A percentile compares a stretch with the other conserved stretches of the same genome.
phyloP scores from a whole-genome alignment of 306 rosid species.

The Castanospermum australe region DNA sequence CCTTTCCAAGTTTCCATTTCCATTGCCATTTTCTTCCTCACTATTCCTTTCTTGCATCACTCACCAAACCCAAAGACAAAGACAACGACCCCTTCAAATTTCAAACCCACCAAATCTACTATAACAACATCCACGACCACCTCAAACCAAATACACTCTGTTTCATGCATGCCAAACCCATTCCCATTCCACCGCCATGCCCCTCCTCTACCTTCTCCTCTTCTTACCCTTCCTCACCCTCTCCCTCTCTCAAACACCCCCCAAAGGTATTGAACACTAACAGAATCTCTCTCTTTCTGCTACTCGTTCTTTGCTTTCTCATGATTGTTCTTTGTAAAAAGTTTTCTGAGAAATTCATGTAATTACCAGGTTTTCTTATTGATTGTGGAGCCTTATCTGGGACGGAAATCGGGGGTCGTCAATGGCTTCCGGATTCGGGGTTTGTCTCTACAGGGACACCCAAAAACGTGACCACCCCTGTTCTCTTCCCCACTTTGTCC shows the following conservation, averaged over 20 bases:
- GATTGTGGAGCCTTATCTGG: conserved; percentile 54
- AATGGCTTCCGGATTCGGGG: conserved; percentile 58
- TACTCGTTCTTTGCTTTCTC: not conserved
- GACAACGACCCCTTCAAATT: too few species aligned
- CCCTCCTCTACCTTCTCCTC: conserved; percentile 35
- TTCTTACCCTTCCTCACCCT: conserved; percentile 36
- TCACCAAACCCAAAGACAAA: too few species aligned
- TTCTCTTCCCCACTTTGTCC: conserved; percentile 33
- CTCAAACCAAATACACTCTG: too few species aligned
- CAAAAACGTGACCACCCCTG: conserved; percentile 38
- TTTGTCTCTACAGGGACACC: conserved; percentile 54
- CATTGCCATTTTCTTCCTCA: too few species aligned
- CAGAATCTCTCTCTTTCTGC: not conserved
- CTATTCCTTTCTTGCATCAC: too few species aligned
- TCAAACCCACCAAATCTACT: too few species aligned
- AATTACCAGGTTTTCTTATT: conserved; percentile 41
- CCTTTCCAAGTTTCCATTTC: too few species aligned
- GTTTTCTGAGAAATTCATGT: not conserved
- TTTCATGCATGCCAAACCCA: too few species aligned
- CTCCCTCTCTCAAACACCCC: conserved; percentile 42
- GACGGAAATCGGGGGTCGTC: conserved; percentile 36
- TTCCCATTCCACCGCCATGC: conserved; percentile 51
- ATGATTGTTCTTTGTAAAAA: not conserved
- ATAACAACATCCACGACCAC: too few species aligned
- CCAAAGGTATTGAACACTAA: conserved; percentile 52